Evolutionary conservation across 805 yeast genomes (phyloP).

Genomic region (Wickerhamomyces queroliae): DNA sequence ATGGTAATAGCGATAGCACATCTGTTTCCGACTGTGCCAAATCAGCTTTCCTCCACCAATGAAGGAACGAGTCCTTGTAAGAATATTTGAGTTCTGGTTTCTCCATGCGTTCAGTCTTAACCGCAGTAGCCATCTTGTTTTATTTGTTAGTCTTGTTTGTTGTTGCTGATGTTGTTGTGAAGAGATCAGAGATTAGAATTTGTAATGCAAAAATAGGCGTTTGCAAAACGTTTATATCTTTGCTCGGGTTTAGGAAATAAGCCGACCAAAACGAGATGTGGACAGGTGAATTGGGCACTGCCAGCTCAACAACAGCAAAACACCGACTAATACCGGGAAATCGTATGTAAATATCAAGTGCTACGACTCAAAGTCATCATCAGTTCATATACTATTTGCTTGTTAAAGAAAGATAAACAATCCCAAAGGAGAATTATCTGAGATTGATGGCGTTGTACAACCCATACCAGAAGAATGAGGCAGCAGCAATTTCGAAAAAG

Average conservation of each 20-base stretch:
- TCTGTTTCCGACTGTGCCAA: conserved; percentile 36
- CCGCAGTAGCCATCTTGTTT: not conserved
- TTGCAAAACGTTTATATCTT: not conserved
- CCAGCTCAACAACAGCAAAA: too few species aligned
- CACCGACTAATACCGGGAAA: too few species aligned
- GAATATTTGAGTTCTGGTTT: conserved; percentile 7
- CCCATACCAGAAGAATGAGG: conserved; percentile 12
- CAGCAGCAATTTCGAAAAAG: conserved; percentile 10
- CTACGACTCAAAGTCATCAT: too few species aligned
- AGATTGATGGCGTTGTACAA: conserved; percentile 8
- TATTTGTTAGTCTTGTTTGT: not conserved
- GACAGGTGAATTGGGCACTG: too few species aligned
- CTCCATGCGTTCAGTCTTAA: not conserved
- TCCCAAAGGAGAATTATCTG: conserved; percentile 4
- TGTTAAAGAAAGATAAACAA: too few species aligned
- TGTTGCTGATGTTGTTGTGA: too few species aligned
- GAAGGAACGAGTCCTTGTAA: conserved; percentile 30
- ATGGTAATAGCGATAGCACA: conserved; percentile 53
- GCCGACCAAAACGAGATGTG: not conserved
- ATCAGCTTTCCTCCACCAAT: conserved; percentile 35
- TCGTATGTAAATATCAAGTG: too few species aligned
- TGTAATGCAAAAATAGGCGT: not conserved
- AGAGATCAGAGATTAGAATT: too few species aligned
- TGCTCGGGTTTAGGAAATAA: not conserved
- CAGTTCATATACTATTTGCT: too few species aligned